phyloP scores from a whole-genome alignment of 176 grass and related monocot genomes.

The Aegilops speltoides region DNA sequence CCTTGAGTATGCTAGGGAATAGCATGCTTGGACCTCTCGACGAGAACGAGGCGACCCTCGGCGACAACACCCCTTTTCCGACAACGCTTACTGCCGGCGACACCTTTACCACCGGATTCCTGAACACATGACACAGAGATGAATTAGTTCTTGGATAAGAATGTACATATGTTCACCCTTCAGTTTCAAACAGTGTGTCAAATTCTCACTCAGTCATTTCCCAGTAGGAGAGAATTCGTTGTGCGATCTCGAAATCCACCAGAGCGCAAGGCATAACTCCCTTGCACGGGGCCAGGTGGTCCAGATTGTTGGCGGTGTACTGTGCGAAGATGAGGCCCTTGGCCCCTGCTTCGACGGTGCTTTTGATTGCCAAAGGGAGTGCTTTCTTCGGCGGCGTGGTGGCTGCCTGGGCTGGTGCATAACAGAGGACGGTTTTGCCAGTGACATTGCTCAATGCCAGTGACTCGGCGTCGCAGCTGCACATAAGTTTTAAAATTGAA shows the following conservation, averaged over 20 bases:
- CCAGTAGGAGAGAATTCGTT: not conserved
- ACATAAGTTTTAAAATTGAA: not conserved
- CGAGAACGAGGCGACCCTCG: not conserved
- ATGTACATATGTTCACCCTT: not conserved
- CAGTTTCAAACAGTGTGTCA: not conserved
- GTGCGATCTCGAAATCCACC: conserved; percentile 2
- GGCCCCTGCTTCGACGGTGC: not conserved
- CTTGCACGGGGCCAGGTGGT: rapidly evolving
- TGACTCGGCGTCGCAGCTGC: not conserved
- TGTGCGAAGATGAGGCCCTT: conserved; percentile 32
- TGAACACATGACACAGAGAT: not conserved
- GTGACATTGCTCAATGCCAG: conserved; percentile 2
- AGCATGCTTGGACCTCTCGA: not conserved
- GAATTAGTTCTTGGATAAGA: not conserved
- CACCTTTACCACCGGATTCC: not conserved
- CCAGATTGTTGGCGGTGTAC: not conserved
- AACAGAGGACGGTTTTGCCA: conserved; percentile 27
- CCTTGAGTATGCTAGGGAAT: not conserved
- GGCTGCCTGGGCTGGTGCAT: not conserved
- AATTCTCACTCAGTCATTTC: not conserved
- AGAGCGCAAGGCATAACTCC: conserved; percentile 5
- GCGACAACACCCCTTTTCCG: not conserved
- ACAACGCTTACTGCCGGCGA: not conserved
- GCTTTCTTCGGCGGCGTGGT: not conserved
- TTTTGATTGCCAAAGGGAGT: rapidly evolving